Base-by-base conservation (phyloP, 2,329 filamentous ascomycete species). In the Mycosphaerella sp. region DNA sequence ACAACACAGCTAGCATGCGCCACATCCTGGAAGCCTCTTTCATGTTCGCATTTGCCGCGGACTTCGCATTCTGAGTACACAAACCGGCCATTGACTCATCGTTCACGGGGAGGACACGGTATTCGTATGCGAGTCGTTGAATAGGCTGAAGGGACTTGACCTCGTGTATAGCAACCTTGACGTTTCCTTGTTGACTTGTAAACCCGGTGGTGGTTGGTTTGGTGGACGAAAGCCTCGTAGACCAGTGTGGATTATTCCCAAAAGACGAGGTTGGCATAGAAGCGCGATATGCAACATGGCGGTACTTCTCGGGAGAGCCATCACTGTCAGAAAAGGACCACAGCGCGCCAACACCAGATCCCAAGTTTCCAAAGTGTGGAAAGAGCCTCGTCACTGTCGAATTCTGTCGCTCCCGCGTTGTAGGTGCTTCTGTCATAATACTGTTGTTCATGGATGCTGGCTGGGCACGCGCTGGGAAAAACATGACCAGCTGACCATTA, bases 71-170 rank as follows among this genome's bases (percentile, higher is more conserved):
- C 62, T 94, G 85, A 40, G 80, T 76, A 68, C 91, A 97, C 3
- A 95, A 82, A 34, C 85, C 79, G n/a, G 82, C 79, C 3, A 53
- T 52, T 13, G 48, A 40, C 25, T 61, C 55, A 12, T 53, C 53
- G 0, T 86, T 85, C 54, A 89, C 82, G 3, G 89, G 89, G 66
- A 93, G 90, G 12, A 96, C 86, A 18, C 79, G 79, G 68, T 97
- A 98, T 58, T 86, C 80, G 51, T 81, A 74, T 1, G 89, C 93
- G 55, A 96, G 78, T 53, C 78, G 78, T 66, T 89, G 93, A 2
- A 87, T 86, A 0, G 90, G 90, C n/a, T 95, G 71, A 10, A 89
- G 68, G 42, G 79, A 73, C 8, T 80, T 79, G 21, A 94, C 67
- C 55, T 88, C 78, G 62, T 90, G 78, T 35, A 96, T 81, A 1